phyloP scores from a whole-genome alignment of 164 flowering plant species.

The Dillenia turbinata region DNA sequence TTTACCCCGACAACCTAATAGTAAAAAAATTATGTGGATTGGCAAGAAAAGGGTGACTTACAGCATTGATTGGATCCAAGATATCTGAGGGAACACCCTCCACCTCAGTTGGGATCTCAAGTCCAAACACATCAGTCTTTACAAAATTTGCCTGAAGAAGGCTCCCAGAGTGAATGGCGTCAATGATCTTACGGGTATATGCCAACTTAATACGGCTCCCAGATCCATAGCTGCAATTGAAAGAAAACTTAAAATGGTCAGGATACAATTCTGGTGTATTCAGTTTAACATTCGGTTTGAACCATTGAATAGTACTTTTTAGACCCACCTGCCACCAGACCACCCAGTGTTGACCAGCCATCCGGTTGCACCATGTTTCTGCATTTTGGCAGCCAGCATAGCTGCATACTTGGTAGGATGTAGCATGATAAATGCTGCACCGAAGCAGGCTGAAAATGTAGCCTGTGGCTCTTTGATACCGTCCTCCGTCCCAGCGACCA shows the following conservation, averaged over 20 bases:
- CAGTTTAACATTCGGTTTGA: not conserved
- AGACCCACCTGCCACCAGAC: conserved; percentile 92
- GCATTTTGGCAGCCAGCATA: conserved; percentile 97
- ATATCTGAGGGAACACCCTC: conserved; percentile 96
- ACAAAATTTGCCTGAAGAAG: conserved; percentile 63
- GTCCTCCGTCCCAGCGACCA: conserved; percentile 99
- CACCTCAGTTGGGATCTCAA: conserved; percentile 75
- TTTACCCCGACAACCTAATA: not conserved
- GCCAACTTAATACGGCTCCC: conserved; percentile 82
- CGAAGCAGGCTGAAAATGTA: conserved; percentile 97
- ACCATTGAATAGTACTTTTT: not conserved
- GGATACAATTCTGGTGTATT: not conserved
- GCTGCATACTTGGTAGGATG: conserved; percentile 98
- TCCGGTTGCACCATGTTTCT: conserved; percentile 90
- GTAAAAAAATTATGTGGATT: not conserved
- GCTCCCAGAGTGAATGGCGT: conserved; percentile 90
- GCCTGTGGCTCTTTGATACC: conserved; percentile 94
- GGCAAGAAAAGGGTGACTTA: conserved; percentile 26
- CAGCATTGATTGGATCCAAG: conserved; percentile 78
- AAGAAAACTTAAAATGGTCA: not conserved
- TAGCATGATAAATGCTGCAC: conserved; percentile 98
- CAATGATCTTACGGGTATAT: conserved; percentile 86
- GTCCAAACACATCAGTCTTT: conserved; percentile 79
- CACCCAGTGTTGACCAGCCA: conserved; percentile 99
- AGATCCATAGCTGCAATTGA: conserved; percentile 61